A percentile compares a stretch with the other conserved stretches of the same genome.
Evolutionary conservation across 345 rosid genomes (phyloP).

Genomic region (Dovyalis caffra): DNA sequence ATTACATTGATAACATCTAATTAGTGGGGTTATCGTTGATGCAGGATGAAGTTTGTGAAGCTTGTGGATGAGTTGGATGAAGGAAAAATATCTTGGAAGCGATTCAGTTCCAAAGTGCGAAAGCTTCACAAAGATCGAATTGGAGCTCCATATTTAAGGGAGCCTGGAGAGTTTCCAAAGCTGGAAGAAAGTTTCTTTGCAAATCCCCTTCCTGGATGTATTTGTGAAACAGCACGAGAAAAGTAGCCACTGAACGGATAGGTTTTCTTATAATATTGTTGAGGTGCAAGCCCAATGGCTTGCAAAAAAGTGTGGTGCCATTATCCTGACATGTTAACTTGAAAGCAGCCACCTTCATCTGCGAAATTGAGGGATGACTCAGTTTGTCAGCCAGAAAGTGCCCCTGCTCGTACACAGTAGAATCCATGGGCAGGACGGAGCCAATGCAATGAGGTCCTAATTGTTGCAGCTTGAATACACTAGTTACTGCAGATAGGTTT

Average conservation of each 20-base stretch:
- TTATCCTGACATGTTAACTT: conserved; percentile 1
- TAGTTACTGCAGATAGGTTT: neutral
- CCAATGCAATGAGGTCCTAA: neutral
- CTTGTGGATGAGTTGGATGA: conserved; percentile 77
- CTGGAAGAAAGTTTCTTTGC: conserved; percentile 90
- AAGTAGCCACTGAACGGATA: neutral
- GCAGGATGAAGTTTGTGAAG: conserved; percentile 83
- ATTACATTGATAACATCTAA: neutral
- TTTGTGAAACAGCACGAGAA: conserved; percentile 44
- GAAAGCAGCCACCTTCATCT: neutral
- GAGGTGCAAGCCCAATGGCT: conserved; percentile 9
- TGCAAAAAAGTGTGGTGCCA: conserved; percentile 6
- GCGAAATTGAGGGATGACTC: conserved; percentile 5
- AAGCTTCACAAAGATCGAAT: conserved; percentile 66
- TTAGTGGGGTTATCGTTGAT: conserved; percentile 6
- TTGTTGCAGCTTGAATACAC: neutral
- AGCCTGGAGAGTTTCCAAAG: conserved; percentile 78
- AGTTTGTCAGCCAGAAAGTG: conserved; percentile 13
- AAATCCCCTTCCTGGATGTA: conserved; percentile 90
- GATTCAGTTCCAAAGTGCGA: conserved; percentile 78
- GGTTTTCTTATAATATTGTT: neutral
- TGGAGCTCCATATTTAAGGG: conserved; percentile 75
- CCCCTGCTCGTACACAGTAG: neutral
- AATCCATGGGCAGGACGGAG: neutral
- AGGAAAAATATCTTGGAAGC: conserved; percentile 77